Evolutionary conservation across 139 green algal genomes (phyloP).

Genomic region (Monoraphidium neglectum): DNA sequence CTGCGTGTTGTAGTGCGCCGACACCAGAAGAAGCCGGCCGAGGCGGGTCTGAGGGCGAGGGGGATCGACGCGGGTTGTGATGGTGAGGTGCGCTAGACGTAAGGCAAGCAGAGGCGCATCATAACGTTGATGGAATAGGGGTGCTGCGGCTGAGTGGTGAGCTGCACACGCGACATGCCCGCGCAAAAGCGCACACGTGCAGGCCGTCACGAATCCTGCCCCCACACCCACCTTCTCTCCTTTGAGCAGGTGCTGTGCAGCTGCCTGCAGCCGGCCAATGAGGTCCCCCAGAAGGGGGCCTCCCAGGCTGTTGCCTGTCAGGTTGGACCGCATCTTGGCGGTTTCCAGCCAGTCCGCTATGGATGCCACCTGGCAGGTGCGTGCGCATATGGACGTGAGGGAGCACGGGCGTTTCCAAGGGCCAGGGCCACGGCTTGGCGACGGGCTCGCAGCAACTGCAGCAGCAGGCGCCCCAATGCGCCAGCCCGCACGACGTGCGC

Average conservation of each 20-base stretch:
- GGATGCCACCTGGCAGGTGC: slow-evolving; percentile 34
- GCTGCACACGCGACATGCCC: too few relatives aligned
- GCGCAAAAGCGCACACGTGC: too few relatives aligned
- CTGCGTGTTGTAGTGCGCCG: slow-evolving; percentile 68
- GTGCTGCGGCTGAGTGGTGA: too few relatives aligned
- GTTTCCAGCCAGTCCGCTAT: slow-evolving; percentile 60
- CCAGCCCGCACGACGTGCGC: background rate
- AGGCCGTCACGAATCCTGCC: too few relatives aligned
- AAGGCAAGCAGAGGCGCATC: too few relatives aligned
- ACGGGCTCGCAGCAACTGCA: background rate
- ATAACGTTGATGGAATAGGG: too few relatives aligned
- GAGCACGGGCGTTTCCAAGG: too few relatives aligned
- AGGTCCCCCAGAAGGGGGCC: slow-evolving; percentile 47
- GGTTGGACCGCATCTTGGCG: slow-evolving; percentile 40
- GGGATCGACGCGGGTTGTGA: too few relatives aligned
- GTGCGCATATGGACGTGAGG: too few relatives aligned
- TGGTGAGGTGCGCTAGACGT: too few relatives aligned
- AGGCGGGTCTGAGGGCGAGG: too few relatives aligned
- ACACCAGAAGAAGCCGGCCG: too few relatives aligned
- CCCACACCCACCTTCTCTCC: slow-evolving; percentile 7
- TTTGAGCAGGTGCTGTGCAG: background rate
- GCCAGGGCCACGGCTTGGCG: background rate
- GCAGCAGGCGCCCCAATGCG: background rate
- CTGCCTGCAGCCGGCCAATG: slow-evolving; percentile 2
- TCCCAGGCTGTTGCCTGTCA: slow-evolving; percentile 48